Conservation (phyloP, 1,139 yeast species). For the Kodamaea alishanica region DNA sequence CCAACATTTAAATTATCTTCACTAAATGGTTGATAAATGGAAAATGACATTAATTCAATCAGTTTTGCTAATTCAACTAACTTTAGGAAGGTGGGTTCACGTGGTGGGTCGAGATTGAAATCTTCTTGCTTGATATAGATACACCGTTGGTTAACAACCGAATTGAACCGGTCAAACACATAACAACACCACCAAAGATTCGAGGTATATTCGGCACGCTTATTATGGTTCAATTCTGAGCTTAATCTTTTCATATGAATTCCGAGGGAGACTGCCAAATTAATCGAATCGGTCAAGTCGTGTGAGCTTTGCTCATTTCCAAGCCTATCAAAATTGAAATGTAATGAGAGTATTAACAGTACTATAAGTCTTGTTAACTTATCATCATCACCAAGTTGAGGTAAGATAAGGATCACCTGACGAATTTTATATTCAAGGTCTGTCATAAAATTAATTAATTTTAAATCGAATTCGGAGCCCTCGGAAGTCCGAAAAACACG, state of each 20-base stretch:
- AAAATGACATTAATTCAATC: conserved; percentile 29
- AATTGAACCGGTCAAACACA: conserved; percentile 34
- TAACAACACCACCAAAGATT: conserved; percentile 38
- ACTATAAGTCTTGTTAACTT: conserved; percentile 29
- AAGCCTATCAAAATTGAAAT: conserved; percentile 27
- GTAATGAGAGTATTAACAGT: conserved; percentile 28
- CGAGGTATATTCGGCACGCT: conserved; percentile 21
- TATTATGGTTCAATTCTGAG: conserved; percentile 12
- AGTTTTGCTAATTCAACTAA: conserved; percentile 26
- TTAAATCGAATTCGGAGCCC: conserved; percentile 11
- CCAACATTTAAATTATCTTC: conserved; percentile 11
- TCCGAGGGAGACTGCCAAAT: conserved; percentile 28
- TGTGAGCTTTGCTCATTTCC: conserved; percentile 38
- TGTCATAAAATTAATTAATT: conserved; percentile 19
- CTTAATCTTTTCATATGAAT: conserved; percentile 31
- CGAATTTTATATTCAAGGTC: conserved; percentile 37
- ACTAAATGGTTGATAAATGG: conserved; percentile 30
- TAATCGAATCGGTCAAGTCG: conserved; percentile 32
- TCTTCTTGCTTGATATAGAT: conserved; percentile 33
- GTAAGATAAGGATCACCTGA: conserved; percentile 31
- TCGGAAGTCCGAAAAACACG: conserved; percentile 16
- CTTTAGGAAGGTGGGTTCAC: conserved; percentile 20
- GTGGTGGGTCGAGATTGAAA: conserved; percentile 29
- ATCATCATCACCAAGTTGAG: conserved; percentile 38
- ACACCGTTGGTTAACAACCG: conserved; percentile 36